Evolutionary conservation across 441 rosid genomes (phyloP).

Genomic region (Corymbia citriodora): DNA sequence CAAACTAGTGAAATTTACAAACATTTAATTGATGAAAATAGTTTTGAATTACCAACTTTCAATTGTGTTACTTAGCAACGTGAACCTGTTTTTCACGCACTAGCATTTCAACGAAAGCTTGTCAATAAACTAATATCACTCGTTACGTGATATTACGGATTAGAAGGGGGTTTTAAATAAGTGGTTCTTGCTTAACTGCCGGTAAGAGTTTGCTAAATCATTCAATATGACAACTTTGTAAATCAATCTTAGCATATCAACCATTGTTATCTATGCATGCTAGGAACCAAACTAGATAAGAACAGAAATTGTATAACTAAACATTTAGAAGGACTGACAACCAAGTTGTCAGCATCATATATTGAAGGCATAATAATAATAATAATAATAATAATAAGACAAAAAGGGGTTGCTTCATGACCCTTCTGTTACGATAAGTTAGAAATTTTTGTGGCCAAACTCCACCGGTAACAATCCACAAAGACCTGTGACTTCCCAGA

Average conservation of each 20-base stretch:
- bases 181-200: neutral
- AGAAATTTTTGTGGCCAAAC: neutral
- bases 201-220: neutral
- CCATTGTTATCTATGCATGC: too few relatives aligned
- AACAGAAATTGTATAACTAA: too few relatives aligned
- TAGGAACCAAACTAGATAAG: too few relatives aligned
- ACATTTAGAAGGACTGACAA: too few relatives aligned
- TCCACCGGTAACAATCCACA: neutral
- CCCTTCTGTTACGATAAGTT: neutral
- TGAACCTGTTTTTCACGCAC: neutral
- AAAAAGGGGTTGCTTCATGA: neutral
- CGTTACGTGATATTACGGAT: neutral
- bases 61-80: neutral
- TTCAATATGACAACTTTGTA: neutral
- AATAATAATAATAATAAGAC: too few relatives aligned
- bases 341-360: neutral
- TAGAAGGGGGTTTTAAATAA: neutral
- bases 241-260: neutral
- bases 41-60: neutral
- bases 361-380: neutral
- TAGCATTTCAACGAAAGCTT: neutral
- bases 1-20: neutral
- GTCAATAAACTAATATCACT: neutral
- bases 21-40: neutral
- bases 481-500: neutral